Evolutionary conservation across 192 early-diverging fungal species (phyloP), one percentile per base, ranked within the genome.

Genomic region (Entomortierella parvispora): DNA sequence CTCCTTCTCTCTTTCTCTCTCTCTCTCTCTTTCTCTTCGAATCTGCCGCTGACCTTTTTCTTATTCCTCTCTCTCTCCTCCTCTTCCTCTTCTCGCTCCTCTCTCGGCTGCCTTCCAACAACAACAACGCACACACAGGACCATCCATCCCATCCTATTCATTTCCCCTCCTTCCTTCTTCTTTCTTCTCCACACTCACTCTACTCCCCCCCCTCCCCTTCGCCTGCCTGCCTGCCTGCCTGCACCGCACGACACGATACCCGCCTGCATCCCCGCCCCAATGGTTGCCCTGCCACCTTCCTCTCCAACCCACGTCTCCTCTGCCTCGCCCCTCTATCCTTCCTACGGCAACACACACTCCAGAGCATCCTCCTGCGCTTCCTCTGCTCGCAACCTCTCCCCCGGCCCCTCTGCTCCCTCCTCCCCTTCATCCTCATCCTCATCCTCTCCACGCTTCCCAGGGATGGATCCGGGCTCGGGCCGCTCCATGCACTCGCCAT

Each of bases 251-350:
- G n/a, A n/a, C n/a, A n/a, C n/a, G n/a, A n/a, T n/a, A n/a, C n/a
- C n/a, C n/a, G n/a, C n/a, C 47, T 49, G 6, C 47, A 49, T 49
- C 47, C 47, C 14, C 47, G n/a, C 22, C 47, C 47, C 22, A 43
- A 65, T 74, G 51, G 63, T 74, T 60, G 63, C 71, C 62, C 50
- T 74, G 28, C 71, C 71, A 22, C 17, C 58, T 5, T 67, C 71
- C 28, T 62, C 71, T 0, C 52, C 71, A 0, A 72, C 70, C 8
- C 53, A 65, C 57, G 45, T 67, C 17, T 76, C 65, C 29, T 23
- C 53, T 40, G 43, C 50, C 40, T 46, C 48, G 25, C 23, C 49
- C 56, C 28, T 54, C 43, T 62, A 37, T 26, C 18, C 59, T 6
- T 2, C 42, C 51, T 58, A 55, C 62, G 58, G 33, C 23, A 2